Percentiles rank a stretch among this genome's conserved stretches.
These are phyloP conservation scores for Eleusine coracana DNA, from an alignment of 176 grass and related monocot species.

Conservation along the genomic window DNA sequence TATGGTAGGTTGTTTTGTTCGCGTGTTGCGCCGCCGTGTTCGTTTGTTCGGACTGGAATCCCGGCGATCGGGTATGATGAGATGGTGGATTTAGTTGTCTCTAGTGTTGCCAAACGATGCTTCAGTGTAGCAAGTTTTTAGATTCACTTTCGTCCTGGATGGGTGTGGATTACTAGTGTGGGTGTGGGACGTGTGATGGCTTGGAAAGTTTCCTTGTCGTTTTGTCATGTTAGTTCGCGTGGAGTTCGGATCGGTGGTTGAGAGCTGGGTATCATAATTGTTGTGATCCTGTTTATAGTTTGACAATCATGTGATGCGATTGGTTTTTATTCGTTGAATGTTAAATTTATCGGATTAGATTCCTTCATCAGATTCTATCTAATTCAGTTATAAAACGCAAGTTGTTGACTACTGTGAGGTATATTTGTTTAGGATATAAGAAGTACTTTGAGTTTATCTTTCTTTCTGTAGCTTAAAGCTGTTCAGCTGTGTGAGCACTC, in stretches of 20 bases:
- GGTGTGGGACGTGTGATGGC: not conserved
- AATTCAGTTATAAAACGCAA: not conserved
- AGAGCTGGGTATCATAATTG: not conserved
- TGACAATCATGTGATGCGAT: not conserved
- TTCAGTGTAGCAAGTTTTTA: no score
- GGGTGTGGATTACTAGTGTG: not conserved
- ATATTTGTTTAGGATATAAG: no score
- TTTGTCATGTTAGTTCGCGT: not conserved
- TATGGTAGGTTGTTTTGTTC: not conserved
- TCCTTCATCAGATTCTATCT: not conserved
- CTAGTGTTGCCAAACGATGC: not conserved
- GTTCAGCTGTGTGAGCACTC: no score
- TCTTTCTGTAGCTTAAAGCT: no score
- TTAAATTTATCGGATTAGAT: not conserved
- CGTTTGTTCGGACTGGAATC: not conserved
- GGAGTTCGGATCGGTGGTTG: not conserved
- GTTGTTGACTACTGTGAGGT: not conserved
- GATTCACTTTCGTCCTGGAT: no score
- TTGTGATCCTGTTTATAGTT: not conserved
- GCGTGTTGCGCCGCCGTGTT: no score
- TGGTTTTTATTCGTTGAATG: not conserved
- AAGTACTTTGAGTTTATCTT: no score
- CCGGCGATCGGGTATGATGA: not conserved
- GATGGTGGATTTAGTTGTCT: not conserved
- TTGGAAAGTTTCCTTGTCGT: not conserved